Conservation (phyloP, 768 basidiomycete genomes). For the Rhizopogon rudus region DNA sequence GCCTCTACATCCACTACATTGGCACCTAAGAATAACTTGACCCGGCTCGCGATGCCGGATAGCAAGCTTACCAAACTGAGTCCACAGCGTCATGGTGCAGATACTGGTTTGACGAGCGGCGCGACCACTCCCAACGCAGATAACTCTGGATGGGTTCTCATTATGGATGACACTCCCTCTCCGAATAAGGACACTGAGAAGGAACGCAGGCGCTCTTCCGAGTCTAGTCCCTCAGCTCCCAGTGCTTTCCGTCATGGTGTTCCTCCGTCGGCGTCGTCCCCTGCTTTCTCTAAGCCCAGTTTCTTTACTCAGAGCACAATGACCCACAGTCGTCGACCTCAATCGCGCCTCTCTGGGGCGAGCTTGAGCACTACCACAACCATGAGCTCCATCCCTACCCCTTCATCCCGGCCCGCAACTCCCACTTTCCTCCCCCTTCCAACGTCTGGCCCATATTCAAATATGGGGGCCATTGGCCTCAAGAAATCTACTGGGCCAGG, state of each 20-base stretch:
- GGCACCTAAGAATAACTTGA: conserved; percentile 9
- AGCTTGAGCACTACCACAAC: conserved; percentile 51
- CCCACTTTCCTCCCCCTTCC: conserved; percentile 77
- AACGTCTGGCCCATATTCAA: conserved; percentile 43
- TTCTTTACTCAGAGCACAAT: conserved; percentile 38
- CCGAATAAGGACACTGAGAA: conserved; percentile 54
- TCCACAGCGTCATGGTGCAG: conserved; percentile 39
- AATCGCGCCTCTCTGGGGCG: conserved; percentile 68
- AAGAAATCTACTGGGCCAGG: conserved; percentile 59
- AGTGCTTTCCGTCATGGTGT: conserved; percentile 45
- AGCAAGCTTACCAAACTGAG: conserved; percentile 16
- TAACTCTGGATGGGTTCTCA: conserved; percentile 80
- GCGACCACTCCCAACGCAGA: conserved; percentile 46
- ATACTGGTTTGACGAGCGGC: conserved; percentile 35
- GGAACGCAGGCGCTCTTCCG: conserved; percentile 52
- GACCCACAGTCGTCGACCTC: conserved; percentile 55
- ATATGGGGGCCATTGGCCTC: conserved; percentile 35
- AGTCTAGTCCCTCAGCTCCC: conserved; percentile 50
- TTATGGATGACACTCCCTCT: conserved; percentile 83
- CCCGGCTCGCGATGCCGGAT: conserved; percentile 16
- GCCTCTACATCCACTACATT: conserved; percentile 33
- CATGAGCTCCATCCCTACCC: conserved; percentile 58
- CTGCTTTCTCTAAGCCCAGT: conserved; percentile 38
- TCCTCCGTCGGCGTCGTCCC: conserved; percentile 42
- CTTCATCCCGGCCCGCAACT: conserved; percentile 66